phyloP scores from a whole-genome alignment of 306 rosid species.

The Cucumis sativus region Cucumber_9930_V3 NC_026657.2:8011001-8011500 shows the following conservation, averaged over 20 bases:
- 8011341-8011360: background rate
- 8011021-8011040: background rate
- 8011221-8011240: background rate
- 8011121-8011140: background rate
- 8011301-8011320: background rate
- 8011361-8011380: background rate
- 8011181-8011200: background rate
- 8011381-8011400: background rate
- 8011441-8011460: background rate
- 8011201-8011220: background rate
- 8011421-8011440: background rate
- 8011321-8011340: background rate
- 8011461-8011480: too few species aligned
- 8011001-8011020: too few species aligned
- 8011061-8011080: background rate
- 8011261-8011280: background rate
- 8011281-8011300: background rate
- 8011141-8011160: background rate
- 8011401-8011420: background rate
- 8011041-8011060: background rate
- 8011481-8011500: background rate
- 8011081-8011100: background rate
- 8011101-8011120: background rate
- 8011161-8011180: background rate
- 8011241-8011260: background rate